Evolutionary conservation across 148 eudicot genomes (phyloP).

Genomic region (Camellia granthamiana): DNA sequence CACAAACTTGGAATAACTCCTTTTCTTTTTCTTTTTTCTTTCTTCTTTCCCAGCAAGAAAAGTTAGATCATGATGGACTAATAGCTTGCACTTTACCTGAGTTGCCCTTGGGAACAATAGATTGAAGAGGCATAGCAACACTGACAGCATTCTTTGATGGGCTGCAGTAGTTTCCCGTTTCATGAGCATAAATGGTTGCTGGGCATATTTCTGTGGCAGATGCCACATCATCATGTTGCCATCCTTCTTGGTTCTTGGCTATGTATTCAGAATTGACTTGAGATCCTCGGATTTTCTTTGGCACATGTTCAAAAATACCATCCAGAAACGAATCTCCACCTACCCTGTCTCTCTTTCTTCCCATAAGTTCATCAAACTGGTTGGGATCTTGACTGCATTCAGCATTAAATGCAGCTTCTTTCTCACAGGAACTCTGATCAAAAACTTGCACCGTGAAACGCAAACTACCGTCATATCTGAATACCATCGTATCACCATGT

Average conservation of each 20-base stretch:
- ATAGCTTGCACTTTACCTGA: conserved; percentile 22
- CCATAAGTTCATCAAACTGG: conserved; percentile 18
- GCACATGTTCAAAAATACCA: conserved; percentile 28
- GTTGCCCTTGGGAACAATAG: conserved; percentile 14
- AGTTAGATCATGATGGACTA: background rate
- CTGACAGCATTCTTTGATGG: conserved; percentile 31
- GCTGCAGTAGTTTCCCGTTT: conserved; percentile 22
- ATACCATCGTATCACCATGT: conserved; percentile 68
- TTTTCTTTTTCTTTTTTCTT: background rate
- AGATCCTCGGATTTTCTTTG: conserved; percentile 55
- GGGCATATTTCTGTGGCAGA: conserved; percentile 24
- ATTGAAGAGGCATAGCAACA: conserved; percentile 40
- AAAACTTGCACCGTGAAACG: conserved; percentile 69
- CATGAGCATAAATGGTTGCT: conserved; percentile 18
- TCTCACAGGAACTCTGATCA: conserved; percentile 82
- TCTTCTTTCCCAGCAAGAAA: background rate
- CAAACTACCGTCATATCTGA: conserved; percentile 76
- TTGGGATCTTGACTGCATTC: conserved; percentile 50
- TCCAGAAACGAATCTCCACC: conserved; percentile 22
- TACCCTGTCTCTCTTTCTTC: conserved; percentile 55
- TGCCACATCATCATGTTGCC: conserved; percentile 22
- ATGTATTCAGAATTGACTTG: conserved; percentile 33
- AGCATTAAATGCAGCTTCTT: conserved; percentile 69
- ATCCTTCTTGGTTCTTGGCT: conserved; percentile 23
- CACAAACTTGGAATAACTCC: background rate